Base-by-base conservation (phyloP, 2,329 filamentous ascomycete genomes). In the Ophidiomyces ophidiicola region DNA sequence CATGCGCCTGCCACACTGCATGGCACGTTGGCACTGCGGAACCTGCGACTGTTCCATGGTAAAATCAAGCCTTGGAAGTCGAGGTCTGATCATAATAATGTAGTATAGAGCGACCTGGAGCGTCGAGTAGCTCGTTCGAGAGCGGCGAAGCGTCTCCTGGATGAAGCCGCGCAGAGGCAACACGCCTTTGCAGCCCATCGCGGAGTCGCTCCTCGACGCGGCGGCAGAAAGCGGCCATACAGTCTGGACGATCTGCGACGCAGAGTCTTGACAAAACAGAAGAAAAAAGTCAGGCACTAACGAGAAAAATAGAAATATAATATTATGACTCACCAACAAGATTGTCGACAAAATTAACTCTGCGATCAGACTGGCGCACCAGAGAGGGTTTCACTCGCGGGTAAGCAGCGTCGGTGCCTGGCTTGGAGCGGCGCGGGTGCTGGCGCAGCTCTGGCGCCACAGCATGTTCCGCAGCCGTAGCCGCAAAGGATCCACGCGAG, bases 51-150 rank as follows among this genome's bases (percentile, higher is more conserved):
- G 84, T 62, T 93, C 83, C 73, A 82, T 83, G 32, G 82, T 87
- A 57, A 90, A 87, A 60, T 93, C 82, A 51, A 76, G 74, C 48
- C 74, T 77, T 10, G 86, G 87, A 38, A 98, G 78, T 62, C 86
- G 83, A 15, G 83, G 76, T 67, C 92, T 93, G 61, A 98, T 87
- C 51, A 96, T 72, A 54, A 98, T 80, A 54, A 98, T 67, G 59
- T 98, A 98, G 62, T 94, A 98, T 46, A 98, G 70, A 18, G 90
- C 88, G 44, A 98, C 90, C 64, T 96, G 90, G 39, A 98, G 69
- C 20, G 90, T 98, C 43, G 88, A 96, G 66, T 94, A 98, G 66
- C 87, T 94, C 30, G 90, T 94, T 53, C 88, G 80, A 44, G 90
- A 98, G 53, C 90, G 78, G 51, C 87, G 82, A 49, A 98, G 71